These are phyloP conservation scores for Cytospora piceicola DNA, from an alignment of 2,329 filamentous ascomycete genomes.

Conservation along the genomic window DNA sequence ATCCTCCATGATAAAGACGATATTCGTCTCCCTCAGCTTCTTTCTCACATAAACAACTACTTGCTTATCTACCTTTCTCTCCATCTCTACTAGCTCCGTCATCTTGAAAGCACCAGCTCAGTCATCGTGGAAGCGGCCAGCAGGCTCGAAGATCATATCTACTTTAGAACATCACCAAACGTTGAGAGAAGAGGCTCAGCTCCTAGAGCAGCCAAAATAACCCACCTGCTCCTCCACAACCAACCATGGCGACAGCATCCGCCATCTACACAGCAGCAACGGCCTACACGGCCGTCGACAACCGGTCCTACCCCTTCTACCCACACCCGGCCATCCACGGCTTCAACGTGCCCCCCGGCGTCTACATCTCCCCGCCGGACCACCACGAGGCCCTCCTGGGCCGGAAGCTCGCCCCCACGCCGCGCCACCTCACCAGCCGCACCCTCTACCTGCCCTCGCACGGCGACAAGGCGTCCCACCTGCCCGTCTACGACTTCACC, in stretches of 20 bases:
- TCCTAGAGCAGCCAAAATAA: background rate
- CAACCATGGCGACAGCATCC: slow-evolving; percentile 17
- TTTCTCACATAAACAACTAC: background rate
- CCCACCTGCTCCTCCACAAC: background rate
- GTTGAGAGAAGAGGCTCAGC: background rate
- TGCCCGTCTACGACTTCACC: slow-evolving; percentile 30
- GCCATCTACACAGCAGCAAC: slow-evolving; percentile 24
- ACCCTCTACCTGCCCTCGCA: slow-evolving; percentile 29
- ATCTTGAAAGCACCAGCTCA: background rate
- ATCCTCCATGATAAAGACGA: background rate
- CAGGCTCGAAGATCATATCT: background rate
- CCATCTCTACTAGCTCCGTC: background rate
- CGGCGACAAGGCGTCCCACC: slow-evolving; percentile 24
- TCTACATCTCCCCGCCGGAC: slow-evolving; percentile 4
- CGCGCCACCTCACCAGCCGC: slow-evolving; percentile 19
- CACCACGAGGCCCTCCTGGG: slow-evolving; percentile 26
- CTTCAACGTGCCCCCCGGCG: slow-evolving; percentile 11
- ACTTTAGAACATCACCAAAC: background rate
- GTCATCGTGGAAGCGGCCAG: background rate
- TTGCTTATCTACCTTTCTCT: background rate
- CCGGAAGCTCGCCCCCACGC: slow-evolving; percentile 25
- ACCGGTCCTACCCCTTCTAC: slow-evolving; percentile 9
- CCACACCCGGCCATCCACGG: slow-evolving; percentile 17
- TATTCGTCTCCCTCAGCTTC: background rate
- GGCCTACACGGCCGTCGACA: slow-evolving; percentile 14